Percentiles rank a stretch among this genome's conserved stretches.
These are phyloP conservation scores for Epichloe sibirici DNA, from an alignment of 2,329 filamentous ascomycete genomes.

Conservation along the genomic window DNA sequence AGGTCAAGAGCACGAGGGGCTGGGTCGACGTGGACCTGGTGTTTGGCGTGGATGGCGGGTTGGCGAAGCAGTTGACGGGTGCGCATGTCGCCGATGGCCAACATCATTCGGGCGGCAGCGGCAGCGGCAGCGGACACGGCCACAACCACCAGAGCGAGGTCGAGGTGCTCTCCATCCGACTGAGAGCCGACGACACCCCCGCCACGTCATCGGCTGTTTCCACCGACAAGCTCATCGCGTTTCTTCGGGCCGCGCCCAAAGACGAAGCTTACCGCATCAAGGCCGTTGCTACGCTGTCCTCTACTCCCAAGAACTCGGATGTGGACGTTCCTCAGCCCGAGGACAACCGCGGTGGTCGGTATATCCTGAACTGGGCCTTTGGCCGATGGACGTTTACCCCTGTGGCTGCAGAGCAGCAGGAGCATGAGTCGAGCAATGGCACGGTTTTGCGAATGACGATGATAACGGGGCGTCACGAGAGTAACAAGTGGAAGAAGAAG, in stretches of 20 bases:
- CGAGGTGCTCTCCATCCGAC: constrained; percentile 74
- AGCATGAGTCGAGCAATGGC: constrained; percentile 45
- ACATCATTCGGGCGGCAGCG: constrained; percentile 9
- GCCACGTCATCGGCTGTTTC: constrained; percentile 31
- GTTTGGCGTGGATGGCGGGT: constrained; percentile 75
- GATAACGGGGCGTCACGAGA: constrained; percentile 61
- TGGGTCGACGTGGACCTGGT: constrained; percentile 67
- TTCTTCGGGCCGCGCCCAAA: constrained; percentile 67
- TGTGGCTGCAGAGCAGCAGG: constrained; percentile 25
- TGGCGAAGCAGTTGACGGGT: constrained; percentile 46
- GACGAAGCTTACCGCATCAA: constrained; percentile 97
- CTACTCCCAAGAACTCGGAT: constrained; percentile 38
- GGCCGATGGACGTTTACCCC: constrained; percentile 85
- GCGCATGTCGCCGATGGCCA: constrained; percentile 21
- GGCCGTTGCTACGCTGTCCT: constrained; percentile 41
- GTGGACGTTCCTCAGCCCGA: constrained; percentile 27
- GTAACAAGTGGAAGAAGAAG: constrained; percentile 65
- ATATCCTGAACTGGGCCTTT: constrained; percentile 97
- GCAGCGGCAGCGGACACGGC: constrained; percentile 23
- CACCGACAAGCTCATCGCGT: constrained; percentile 48
- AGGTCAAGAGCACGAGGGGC: constrained; percentile 76
- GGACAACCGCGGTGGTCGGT: constrained; percentile 35
- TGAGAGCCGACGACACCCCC: constrained; percentile 33
- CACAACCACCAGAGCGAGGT: constrained; percentile 66
- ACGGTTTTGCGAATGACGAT: constrained; percentile 58